Percentiles rank a stretch among this genome's conserved stretches.
These are phyloP conservation scores for Leptomonas seymouri DNA, from an alignment of 208 protist genomes.

Conservation along the genomic window DNA sequence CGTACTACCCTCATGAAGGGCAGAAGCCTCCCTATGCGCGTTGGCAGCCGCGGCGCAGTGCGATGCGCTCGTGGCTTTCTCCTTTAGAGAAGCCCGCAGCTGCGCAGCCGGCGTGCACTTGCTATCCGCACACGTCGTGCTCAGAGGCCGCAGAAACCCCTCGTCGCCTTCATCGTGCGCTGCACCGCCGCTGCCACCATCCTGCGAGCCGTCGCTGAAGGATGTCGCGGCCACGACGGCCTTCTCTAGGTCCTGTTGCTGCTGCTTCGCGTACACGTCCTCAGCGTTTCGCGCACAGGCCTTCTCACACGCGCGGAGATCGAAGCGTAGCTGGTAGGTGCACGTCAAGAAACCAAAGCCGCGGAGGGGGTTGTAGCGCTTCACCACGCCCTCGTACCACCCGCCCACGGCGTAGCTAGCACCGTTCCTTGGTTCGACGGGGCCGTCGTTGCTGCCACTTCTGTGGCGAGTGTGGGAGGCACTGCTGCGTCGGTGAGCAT, in stretches of 20 bases:
- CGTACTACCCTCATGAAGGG: background rate
- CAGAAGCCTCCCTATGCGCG: background rate
- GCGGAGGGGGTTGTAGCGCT: slow-evolving; percentile 76
- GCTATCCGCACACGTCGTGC: background rate
- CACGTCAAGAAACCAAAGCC: slow-evolving; percentile 78
- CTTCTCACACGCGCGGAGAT: slow-evolving; percentile 26
- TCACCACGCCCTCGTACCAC: slow-evolving; percentile 71
- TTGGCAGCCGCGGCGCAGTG: slow-evolving; percentile 1
- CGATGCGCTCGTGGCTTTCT: background rate
- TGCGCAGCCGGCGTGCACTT: background rate
- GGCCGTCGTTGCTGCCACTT: background rate
- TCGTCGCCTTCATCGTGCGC: slow-evolving; percentile 8
- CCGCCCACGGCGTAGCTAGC: slow-evolving; percentile 41
- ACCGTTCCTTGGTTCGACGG: slow-evolving; percentile 39
- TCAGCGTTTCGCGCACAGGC: slow-evolving; percentile 23
- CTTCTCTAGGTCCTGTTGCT: slow-evolving; percentile 9
- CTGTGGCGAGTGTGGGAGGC: too few species aligned
- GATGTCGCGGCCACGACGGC: slow-evolving; percentile 4
- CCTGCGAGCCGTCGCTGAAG: background rate
- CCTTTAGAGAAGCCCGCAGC: background rate
- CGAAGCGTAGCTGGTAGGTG: slow-evolving; percentile 37
- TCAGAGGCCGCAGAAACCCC: background rate
- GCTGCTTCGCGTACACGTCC: slow-evolving; percentile 23
- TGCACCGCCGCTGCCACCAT: too few species aligned
- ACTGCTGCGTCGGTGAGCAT: too few species aligned